Base-by-base conservation (phyloP, 1,284 basidiomycete genomes). In the Ceratobasidium sp. region DNA sequence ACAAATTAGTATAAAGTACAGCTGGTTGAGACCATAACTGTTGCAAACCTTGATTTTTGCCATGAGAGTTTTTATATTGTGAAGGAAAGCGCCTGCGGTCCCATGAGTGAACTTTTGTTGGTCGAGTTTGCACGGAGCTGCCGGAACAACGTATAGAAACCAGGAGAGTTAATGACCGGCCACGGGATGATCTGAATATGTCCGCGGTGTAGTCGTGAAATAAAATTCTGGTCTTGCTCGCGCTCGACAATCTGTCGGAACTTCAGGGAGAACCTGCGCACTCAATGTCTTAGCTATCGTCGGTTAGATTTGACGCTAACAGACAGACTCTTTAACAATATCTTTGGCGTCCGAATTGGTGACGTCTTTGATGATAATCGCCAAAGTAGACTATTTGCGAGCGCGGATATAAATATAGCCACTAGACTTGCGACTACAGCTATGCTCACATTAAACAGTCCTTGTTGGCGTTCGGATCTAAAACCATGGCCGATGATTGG, bases 301-400 rank as follows among this genome's bases (percentile, higher is more conserved):
- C 3, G 6, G 6, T 5, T 30, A 26, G 26, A 45, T 10, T 45
- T 3, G 16, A 12, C n/a, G n/a, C n/a, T n/a, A n/a, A n/a, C 26
- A 10, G 30, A 67, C 71, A 9, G 18, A 76, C 75, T 76, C 88
- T 76, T 80, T 80, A 1, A 82, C 82, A 30, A 89, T 88, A 65
- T 89, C 87, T 0, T 76, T 78, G 74, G 83, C 85, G 77, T 89
- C 88, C 0, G 84, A 83, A 55, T 88, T 86, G 0, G 87, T 82
- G 3, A 89, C 88, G 71, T 89, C 88, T 82, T 89, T 89, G 78
- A 89, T 89, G 59, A 90, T 87, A 72, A 89, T 88, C 1, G 84
- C 84, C 14, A 90, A 78, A 0, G 83, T 87, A 0, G 87, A 88
- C 72, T 85, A 26, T 12, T 14, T 32, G 21, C 16, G 8, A 41